A percentile compares a stretch with the other conserved stretches of the same genome.
Evolutionary conservation across 331 rosid species (phyloP).

Genomic region (Pyracantha coccinea): DNA sequence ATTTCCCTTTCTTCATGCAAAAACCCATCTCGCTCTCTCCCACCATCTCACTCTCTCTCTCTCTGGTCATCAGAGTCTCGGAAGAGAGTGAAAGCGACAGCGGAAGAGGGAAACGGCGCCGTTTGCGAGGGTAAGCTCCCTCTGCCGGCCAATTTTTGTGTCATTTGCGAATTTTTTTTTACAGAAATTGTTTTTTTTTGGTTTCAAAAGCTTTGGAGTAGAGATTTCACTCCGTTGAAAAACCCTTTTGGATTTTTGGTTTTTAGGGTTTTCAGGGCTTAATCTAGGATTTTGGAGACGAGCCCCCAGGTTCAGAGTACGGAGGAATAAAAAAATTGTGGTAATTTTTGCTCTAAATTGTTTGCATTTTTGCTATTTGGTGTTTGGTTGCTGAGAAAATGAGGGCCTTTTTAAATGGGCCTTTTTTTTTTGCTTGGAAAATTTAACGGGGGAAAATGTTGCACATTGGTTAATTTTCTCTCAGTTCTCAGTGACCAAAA

Average conservation of each 20-base stretch:
- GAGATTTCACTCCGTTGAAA: not conserved
- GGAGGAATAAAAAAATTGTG: not conserved
- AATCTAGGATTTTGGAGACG: constrained; percentile 4
- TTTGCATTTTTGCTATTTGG: not conserved
- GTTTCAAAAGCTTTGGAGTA: not conserved
- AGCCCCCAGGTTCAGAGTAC: not conserved
- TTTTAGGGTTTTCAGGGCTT: not conserved
- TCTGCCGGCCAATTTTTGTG: not conserved
- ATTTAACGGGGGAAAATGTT: not conserved
- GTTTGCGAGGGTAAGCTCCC: not conserved
- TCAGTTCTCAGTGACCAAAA: constrained; percentile 7
- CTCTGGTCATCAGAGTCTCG: not conserved
- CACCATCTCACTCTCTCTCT: not conserved
- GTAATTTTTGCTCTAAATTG: not conserved
- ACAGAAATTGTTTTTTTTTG: not conserved
- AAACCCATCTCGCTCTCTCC: not conserved
- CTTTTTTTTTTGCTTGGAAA: not conserved
- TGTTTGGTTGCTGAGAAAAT: constrained; percentile 4
- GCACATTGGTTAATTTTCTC: not conserved
- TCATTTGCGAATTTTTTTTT: no score
- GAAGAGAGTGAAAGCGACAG: not conserved
- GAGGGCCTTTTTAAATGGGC: not conserved
- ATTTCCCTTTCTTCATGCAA: constrained; percentile 9
- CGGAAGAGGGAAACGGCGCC: not conserved
- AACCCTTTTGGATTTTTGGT: not conserved